Evolutionary conservation across 2,329 filamentous ascomycete species (phyloP).

Genomic region (Dothiorella sarmentorum): DNA sequence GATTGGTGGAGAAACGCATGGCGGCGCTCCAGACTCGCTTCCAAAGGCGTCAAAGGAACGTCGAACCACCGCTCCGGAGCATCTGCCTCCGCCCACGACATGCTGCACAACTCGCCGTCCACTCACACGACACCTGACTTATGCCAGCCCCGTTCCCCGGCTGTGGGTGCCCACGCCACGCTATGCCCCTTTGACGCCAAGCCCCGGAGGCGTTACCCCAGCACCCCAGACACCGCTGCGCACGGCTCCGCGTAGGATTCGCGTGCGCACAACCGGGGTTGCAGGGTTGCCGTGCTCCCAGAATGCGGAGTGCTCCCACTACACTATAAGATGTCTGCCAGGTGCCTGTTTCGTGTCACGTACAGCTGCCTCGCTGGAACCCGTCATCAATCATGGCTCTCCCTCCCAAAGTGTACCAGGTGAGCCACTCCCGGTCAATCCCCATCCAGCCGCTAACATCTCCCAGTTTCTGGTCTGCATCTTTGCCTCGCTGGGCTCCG

Average conservation of each 20-base stretch:
- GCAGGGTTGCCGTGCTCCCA: neutral
- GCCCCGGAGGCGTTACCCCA: constrained; percentile 4
- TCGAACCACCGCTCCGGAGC: too few relatives aligned
- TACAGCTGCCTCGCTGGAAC: neutral
- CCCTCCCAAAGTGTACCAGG: constrained; percentile 57
- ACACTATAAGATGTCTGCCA: constrained; percentile 1
- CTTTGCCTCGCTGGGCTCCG: constrained; percentile 57
- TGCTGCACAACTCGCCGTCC: neutral
- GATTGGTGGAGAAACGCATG: constrained; percentile 15
- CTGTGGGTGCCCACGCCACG: constrained; percentile 6
- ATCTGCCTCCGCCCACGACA: constrained; percentile 7
- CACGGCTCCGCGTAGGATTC: constrained; percentile 15
- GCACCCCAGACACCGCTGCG: constrained; percentile 6
- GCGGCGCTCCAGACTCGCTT: neutral
- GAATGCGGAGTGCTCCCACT: constrained; percentile 4
- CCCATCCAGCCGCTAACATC: neutral
- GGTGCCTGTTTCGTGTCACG: neutral
- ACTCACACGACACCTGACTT: too few relatives aligned
- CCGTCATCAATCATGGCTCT: constrained; percentile 45
- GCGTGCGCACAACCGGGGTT: constrained; percentile 11
- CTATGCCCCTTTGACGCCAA: constrained; percentile 11
- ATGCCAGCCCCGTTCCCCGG: too few relatives aligned
- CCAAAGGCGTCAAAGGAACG: neutral
- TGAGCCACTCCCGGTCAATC: constrained; percentile 24
- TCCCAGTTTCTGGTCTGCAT: constrained; percentile 54